phyloP scores from a whole-genome alignment of 768 basidiomycete species.

The Suillus subluteus region DNA sequence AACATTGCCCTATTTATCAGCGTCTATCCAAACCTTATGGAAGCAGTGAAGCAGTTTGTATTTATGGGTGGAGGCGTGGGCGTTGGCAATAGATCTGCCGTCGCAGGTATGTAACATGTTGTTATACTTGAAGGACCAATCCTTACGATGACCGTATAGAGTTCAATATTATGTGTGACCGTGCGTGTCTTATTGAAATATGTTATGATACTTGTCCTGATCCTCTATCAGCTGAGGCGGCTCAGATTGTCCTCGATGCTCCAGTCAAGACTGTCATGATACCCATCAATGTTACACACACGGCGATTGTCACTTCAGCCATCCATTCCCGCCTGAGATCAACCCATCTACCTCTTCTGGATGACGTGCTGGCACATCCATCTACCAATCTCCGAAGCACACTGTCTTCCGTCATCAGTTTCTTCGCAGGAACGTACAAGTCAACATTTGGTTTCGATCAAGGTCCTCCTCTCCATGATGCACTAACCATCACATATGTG shows the following conservation, averaged over 20 bases:
- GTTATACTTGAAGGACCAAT: neutral
- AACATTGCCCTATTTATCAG: conserved; percentile 73
- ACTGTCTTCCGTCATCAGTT: conserved; percentile 72
- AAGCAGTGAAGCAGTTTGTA: conserved; percentile 52
- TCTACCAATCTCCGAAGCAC: conserved; percentile 63
- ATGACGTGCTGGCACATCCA: conserved; percentile 25
- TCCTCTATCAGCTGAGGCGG: conserved; percentile 64
- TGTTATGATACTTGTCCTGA: conserved; percentile 4
- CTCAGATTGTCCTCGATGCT: conserved; percentile 77
- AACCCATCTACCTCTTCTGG: conserved; percentile 34
- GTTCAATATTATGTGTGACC: conserved; percentile 83
- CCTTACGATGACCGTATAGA: conserved; percentile 42
- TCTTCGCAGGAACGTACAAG: conserved; percentile 75
- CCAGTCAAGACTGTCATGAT: conserved; percentile 77
- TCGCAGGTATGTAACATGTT: conserved; percentile 52
- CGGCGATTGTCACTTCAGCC: conserved; percentile 67
- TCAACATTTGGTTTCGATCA: conserved; percentile 79
- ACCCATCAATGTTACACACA: conserved; percentile 88
- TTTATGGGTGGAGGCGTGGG: conserved; percentile 94
- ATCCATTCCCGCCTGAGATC: conserved; percentile 60
- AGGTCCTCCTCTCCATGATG: conserved; percentile 88
- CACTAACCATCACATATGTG: conserved; percentile 79
- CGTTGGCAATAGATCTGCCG: conserved; percentile 77
- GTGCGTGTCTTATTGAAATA: conserved; percentile 44
- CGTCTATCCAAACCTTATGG: conserved; percentile 57